Evolutionary conservation across 2,329 filamentous ascomycete species (phyloP), one percentile per base, ranked within the genome.

Genomic region (Macrophomina phaseolina): DNA sequence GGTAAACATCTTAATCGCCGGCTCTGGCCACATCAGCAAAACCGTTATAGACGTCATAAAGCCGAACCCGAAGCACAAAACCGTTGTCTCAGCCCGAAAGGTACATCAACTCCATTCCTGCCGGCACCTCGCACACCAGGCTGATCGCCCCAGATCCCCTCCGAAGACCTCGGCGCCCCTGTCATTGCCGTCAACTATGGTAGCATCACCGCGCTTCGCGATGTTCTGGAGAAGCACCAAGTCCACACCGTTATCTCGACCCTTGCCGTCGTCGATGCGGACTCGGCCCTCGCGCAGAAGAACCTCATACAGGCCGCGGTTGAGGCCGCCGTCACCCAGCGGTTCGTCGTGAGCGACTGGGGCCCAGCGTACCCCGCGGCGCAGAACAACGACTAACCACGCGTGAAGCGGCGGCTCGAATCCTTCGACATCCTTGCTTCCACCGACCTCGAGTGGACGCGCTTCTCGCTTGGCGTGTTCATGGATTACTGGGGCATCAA

Each of bases 161-260:
- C 23, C 23, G 23, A 23, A 23, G 23, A 23, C 23, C 23, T 23
- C 23, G 23, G 23, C 23, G 32, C 28, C 46, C 28, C 68, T 18
- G 65, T 66, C 55, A 9, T 67, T 68, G 48, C 71, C 68, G 61
- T 72, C 5, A 72, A 80, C 64, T 81, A 81, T 67, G 61, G 69
- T 51, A 69, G 80, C 52, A 58, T 80, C 42, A 53, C 72, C 2
- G 67, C 71, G 1, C 65, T 79, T 9, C 67, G 69, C 7, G 58
- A 70, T n/a, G 66, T 66, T 2, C 71, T 81, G 3, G 73, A 79
- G 58, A 70, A 74, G 38, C 74, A 83, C 70, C 77, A 79, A 0
- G 70, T 84, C 28, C 73, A 84, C 62, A 84, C 81, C 0, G 71
- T 84, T 49, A 79, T 85, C 34, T 85, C 81, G 0, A 72, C 79